Evolutionary conservation across 176 grass and related monocot species (phyloP).

Genomic region (Rhipidocladum racemiflorum): DNA sequence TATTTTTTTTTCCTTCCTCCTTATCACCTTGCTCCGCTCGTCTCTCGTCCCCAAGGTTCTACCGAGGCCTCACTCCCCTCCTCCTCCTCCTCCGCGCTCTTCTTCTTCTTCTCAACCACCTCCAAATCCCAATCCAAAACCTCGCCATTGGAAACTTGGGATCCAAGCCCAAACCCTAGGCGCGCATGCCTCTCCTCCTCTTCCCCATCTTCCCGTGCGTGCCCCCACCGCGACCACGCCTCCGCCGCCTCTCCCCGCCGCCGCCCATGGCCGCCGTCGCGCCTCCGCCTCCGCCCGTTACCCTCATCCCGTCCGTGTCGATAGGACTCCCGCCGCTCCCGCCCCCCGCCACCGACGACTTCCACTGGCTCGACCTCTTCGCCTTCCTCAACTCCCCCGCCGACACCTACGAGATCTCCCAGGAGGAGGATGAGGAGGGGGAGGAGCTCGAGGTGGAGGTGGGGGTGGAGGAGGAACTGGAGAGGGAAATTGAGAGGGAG

Average conservation of each 20-base stretch:
- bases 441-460: not conserved
- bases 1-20: constrained; percentile 32
- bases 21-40: constrained; percentile 28
- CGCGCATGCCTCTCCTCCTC: constrained; percentile 50
- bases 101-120: too few species aligned
- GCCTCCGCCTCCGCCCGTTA: not conserved
- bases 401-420: constrained; percentile 41
- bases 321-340: constrained; percentile 2
- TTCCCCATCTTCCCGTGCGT: constrained; percentile 41
- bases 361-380: constrained; percentile 65
- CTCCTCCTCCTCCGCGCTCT: not conserved
- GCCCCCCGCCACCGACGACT: constrained; percentile 31
- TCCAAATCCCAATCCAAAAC: not conserved
- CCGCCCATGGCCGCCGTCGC: constrained; percentile 50
- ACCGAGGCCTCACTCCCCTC: constrained; percentile 32
- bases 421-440: not conserved
- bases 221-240: constrained; percentile 43
- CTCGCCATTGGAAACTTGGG: not conserved
- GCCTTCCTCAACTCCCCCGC: constrained; percentile 49
- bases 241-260: constrained; percentile 49
- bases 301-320: constrained; percentile 3
- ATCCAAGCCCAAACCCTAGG: not conserved
- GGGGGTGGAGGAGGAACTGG: constrained; percentile 31
- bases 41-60: constrained; percentile 32
- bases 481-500: not conserved